A percentile compares a stretch with the other conserved stretches of the same genome.
phyloP scores from a whole-genome alignment of 1,284 basidiomycete species.

The Trametes sp. region DNA sequence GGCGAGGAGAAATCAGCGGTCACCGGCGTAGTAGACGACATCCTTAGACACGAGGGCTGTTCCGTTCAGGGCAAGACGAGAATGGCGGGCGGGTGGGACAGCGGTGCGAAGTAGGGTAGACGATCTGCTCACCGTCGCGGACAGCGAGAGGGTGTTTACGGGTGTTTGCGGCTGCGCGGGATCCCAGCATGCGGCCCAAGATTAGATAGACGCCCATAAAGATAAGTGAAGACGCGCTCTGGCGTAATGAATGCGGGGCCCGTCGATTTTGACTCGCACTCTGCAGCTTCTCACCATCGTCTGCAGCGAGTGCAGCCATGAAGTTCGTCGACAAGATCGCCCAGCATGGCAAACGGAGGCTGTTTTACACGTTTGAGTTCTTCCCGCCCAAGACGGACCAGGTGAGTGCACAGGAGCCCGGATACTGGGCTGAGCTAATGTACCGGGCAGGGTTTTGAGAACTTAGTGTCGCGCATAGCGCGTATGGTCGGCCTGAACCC shows the following conservation, averaged over 20 bases:
- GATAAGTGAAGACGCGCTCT: background rate
- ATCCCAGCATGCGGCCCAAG: slow-evolving; percentile 2
- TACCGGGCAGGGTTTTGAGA: slow-evolving; percentile 78
- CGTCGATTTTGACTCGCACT: slow-evolving; percentile 22
- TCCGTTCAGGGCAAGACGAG: background rate
- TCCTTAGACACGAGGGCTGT: slow-evolving; percentile 11
- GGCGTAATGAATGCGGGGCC: background rate
- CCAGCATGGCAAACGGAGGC: slow-evolving; percentile 49
- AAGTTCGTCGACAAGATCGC: slow-evolving; percentile 74
- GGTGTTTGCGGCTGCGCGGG: slow-evolving; percentile 24
- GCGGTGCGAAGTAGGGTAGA: slow-evolving; percentile 7
- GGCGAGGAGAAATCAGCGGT: slow-evolving; percentile 84
- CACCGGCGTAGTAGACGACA: slow-evolving; percentile 65
- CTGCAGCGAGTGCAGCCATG: slow-evolving; percentile 49
- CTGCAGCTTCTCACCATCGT: slow-evolving; percentile 11
- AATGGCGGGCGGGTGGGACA: background rate
- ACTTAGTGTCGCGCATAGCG: slow-evolving; percentile 82
- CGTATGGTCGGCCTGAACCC: slow-evolving; percentile 77
- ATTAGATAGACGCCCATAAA: slow-evolving; percentile 30
- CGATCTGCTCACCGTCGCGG: slow-evolving; percentile 28
- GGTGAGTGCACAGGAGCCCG: slow-evolving; percentile 47
- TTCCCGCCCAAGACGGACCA: slow-evolving; percentile 95
- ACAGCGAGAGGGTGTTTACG: slow-evolving; percentile 32
- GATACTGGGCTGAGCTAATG: slow-evolving; percentile 12
- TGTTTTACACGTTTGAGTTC: slow-evolving; percentile 93